phyloP scores from a whole-genome alignment of 1,284 basidiomycete species.

The Vanrija sp. region DNA sequence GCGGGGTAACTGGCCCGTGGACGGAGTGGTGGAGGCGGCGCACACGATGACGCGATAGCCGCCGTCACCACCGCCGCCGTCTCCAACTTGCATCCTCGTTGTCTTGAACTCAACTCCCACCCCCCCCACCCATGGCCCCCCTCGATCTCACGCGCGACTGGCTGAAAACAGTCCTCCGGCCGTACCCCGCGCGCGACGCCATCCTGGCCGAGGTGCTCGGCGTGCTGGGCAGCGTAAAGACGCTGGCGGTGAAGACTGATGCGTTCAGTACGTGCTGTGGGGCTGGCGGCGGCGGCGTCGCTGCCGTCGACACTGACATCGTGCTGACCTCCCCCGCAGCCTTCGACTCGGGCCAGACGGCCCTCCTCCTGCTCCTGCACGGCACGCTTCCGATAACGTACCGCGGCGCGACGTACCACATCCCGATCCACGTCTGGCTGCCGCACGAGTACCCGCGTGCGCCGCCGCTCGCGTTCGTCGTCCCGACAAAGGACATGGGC shows the following conservation, averaged over 20 bases:
- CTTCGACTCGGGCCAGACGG: conserved; percentile 89
- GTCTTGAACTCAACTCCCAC: background rate
- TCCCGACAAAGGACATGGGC: conserved; percentile 89
- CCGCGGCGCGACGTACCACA: conserved; percentile 78
- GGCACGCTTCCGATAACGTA: conserved; percentile 87
- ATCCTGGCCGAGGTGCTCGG: conserved; percentile 64
- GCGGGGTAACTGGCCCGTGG: background rate
- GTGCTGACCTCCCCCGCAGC: conserved; percentile 52
- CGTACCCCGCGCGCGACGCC: conserved; percentile 62
- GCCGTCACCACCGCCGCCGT: background rate
- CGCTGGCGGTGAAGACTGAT: conserved; percentile 83
- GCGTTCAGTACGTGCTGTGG: conserved; percentile 69
- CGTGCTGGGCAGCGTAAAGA: conserved; percentile 54
- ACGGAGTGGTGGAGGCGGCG: background rate
- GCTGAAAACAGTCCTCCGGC: conserved; percentile 65
- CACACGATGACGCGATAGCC: background rate
- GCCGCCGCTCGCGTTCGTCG: conserved; percentile 88
- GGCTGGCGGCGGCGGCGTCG: too few relatives aligned
- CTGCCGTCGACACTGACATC: conserved; percentile 2
- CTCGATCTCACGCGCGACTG: conserved; percentile 58
- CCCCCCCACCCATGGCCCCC: conserved; percentile 25
- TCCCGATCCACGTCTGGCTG: conserved; percentile 87
- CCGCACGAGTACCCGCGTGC: conserved; percentile 72
- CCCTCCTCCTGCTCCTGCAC: conserved; percentile 82
- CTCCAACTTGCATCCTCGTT: background rate